A percentile compares a stretch with the other conserved stretches of the same genome.
Conservation (phyloP, 768 basidiomycete genomes). For the Naganishia vaughanmartiniae region DNA sequence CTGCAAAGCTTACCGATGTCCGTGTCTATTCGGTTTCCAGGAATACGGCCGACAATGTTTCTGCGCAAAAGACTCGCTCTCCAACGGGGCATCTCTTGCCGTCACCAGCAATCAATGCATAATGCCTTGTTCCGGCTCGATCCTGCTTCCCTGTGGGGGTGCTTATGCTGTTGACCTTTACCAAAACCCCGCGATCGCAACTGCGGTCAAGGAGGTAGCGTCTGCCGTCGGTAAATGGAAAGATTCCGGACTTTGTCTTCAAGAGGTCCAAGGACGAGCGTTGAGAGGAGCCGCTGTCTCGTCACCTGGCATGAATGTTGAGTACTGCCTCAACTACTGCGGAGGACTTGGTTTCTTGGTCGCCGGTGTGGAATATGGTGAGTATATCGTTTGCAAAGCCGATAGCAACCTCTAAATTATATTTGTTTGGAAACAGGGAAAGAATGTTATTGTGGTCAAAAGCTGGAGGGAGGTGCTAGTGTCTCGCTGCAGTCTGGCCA, state of each 20-base stretch:
- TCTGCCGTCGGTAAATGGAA: constrained; percentile 26
- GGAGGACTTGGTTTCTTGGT: constrained; percentile 56
- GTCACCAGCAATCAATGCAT: constrained; percentile 33
- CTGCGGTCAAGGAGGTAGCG: constrained; percentile 34
- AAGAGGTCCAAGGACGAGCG: constrained; percentile 36
- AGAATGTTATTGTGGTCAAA: constrained; percentile 46
- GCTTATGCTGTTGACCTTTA: constrained; percentile 32
- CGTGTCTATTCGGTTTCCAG: background rate
- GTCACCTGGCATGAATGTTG: constrained; percentile 41
- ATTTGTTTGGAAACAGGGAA: background rate
- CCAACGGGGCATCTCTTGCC: constrained; percentile 36
- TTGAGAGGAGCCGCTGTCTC: constrained; percentile 35
- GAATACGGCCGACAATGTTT: constrained; percentile 45
- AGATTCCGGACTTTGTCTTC: constrained; percentile 31
- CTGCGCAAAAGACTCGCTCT: constrained; percentile 41
- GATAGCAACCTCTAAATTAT: constrained; percentile 43
- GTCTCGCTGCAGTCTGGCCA: constrained; percentile 29
- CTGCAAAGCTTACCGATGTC: background rate
- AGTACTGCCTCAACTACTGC: constrained; percentile 63
- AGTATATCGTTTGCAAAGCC: constrained; percentile 59
- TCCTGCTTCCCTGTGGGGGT: constrained; percentile 34
- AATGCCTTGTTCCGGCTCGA: background rate
- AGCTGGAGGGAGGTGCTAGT: constrained; percentile 38
- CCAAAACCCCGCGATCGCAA: constrained; percentile 29
- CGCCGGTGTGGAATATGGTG: constrained; percentile 40